Base-by-base conservation (phyloP, 1,139 yeast species). In the Blastobotrys persicus region DNA sequence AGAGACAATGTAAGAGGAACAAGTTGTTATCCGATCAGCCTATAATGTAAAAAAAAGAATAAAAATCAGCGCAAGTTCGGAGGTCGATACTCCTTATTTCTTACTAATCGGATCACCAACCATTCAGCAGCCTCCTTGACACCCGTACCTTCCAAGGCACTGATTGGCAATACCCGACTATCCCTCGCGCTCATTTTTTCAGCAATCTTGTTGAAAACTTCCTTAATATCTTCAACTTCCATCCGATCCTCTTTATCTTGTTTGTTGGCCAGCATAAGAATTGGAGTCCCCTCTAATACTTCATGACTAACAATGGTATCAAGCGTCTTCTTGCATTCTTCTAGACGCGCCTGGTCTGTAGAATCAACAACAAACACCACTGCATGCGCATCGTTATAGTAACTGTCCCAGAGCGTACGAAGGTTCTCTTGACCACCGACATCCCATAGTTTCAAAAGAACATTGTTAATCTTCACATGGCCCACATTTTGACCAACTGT, bases 201-300 rank as follows among this genome's bases (percentile, higher is more conserved):
- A 52, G 97, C 85, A 63, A 85, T 78, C 66, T 83, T 73, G 74
- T 91, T 80, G 76, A 92, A 75, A 61, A 91, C 68, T 77, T 94
- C 76, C 75, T 91, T 81, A 66, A 92, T 76, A 70, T 85, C 81
- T 71, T 80, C 79, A 58, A 84, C 81, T 61, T 83, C 96, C 70
- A 91, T 74, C 59, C 88, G 85, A 47, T 84, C 89, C 43, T 88
- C 89, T 50, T 86, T 73, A 68, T 92, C 98, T 71, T 89, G 97
- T 67, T 92, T 92, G 67, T 92, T 92, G 7, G 97, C 98, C 64
- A 92, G 74, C 96, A 92, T 89, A 48, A 92, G 72, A 6, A 92
- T 81, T 0, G 98, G 98, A 12, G 89, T 85, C 41, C 92, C 91
- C 54, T 81, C 86, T 14, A 77, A 72, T 23, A 77, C 75, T 48